Evolutionary conservation across 2,329 filamentous ascomycete species (phyloP), one percentile per base, ranked within the genome.

Genomic region (Huntiella savannae): DNA sequence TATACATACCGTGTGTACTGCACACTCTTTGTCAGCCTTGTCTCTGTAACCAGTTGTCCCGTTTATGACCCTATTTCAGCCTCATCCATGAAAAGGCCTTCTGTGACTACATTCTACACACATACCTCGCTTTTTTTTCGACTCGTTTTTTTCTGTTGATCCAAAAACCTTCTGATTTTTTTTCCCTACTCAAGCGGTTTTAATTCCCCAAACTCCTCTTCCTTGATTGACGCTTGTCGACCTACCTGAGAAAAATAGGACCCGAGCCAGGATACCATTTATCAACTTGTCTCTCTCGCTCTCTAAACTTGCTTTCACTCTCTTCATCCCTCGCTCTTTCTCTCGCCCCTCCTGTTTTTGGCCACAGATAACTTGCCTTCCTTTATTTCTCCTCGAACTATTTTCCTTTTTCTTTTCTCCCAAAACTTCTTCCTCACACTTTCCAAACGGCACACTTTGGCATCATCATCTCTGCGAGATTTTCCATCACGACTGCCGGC

Each of bases 281-380:
- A 43, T 38, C 40, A 40, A 42, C 44, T n/a, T 33, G 33, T 19
- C 40, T 32, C 19, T 15, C 16, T 33, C 41, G n/a, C n/a, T 33
- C 40, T 35, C 33, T 19, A 17, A 19, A 36, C 13, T 8, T 28
- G 28, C 40, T 16, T 15, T 28, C 33, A 22, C 17, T 41, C 45
- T 33, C 35, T 36, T 42, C n/a, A 32, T 44, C 41, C 19, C 41
- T 47, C 32, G 40, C 38, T 45, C 33, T 50, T 34, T 36, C 35
- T 37, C 13, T 43, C 40, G 28, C 32, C 32, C 40, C 40, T 43
- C 28, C 40, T 34, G 40, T 34, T 15, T 13, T 34, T 43, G 40
- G 34, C 40, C 17, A 43, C 40, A 43, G 40, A 43, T 43, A 43
- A 43, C 34, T 34, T 17, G 32, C 32, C 40, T 28, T 28, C 22